phyloP scores from a whole-genome alignment of 2,329 filamentous ascomycete genomes.

The Diplodia sapinea region DNA sequence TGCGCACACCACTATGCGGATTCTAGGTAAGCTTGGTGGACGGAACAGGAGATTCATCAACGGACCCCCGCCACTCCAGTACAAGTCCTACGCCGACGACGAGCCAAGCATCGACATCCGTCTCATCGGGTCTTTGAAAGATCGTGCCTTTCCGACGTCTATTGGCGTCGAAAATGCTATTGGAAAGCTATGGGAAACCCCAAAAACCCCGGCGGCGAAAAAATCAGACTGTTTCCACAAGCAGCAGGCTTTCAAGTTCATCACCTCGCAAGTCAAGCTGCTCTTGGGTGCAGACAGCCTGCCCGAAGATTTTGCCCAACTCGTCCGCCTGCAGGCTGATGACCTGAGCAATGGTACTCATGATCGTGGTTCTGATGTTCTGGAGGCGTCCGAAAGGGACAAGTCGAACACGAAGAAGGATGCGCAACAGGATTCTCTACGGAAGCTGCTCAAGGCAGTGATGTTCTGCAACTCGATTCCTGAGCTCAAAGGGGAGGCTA shows the following conservation, averaged over 20 bases:
- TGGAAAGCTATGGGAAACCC: constrained; percentile 80
- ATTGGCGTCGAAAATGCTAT: constrained; percentile 89
- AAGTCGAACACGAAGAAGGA: constrained; percentile 87
- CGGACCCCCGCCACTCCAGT: constrained; percentile 81
- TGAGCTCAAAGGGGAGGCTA: constrained; percentile 78
- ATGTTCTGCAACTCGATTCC: constrained; percentile 84
- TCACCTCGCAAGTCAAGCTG: constrained; percentile 88
- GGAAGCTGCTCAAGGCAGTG: constrained; percentile 85
- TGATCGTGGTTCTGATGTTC: constrained; percentile 71
- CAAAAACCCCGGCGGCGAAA: constrained; percentile 65
- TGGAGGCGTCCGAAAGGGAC: constrained; percentile 77
- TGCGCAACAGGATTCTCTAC: constrained; percentile 79
- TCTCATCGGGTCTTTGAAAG: constrained; percentile 85
- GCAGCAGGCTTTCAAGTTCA: constrained; percentile 85
- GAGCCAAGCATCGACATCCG: constrained; percentile 84
- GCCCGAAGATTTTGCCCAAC: constrained; percentile 84
- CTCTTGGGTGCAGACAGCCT: constrained; percentile 85
- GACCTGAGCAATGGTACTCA: constrained; percentile 77
- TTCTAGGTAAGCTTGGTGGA: constrained; percentile 93
- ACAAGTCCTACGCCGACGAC: constrained; percentile 86
- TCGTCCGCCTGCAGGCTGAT: constrained; percentile 86
- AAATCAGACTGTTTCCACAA: constrained; percentile 89
- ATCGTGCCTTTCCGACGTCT: constrained; percentile 83
- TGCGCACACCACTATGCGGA: constrained; percentile 95
- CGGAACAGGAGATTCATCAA: constrained; percentile 96